phyloP scores from a whole-genome alignment of 768 basidiomycete genomes.

The Hygrocybe coccinea region DNA sequence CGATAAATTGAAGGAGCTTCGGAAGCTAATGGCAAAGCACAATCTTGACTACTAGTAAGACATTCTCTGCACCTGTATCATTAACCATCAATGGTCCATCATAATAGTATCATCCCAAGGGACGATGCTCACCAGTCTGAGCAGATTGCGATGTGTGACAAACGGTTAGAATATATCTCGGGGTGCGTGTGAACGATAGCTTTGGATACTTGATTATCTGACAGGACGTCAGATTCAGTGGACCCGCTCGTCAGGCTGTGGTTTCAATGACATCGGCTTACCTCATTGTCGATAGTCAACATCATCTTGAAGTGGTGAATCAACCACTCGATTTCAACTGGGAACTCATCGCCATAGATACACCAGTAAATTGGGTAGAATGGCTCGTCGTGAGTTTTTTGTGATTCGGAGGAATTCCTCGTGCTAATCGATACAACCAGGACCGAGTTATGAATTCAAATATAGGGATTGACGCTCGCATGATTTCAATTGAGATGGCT shows the following conservation, averaged over 20 bases:
- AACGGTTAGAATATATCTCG: slow-evolving; percentile 71
- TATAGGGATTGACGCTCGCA: slow-evolving; percentile 81
- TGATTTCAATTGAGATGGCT: slow-evolving; percentile 72
- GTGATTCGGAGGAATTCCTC: slow-evolving; percentile 1
- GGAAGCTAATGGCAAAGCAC: slow-evolving; percentile 63
- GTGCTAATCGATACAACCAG: slow-evolving; percentile 13
- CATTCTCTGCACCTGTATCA: slow-evolving; percentile 2
- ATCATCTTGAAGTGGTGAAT: slow-evolving; percentile 72
- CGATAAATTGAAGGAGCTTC: slow-evolving; percentile 54
- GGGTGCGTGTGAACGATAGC: slow-evolving; percentile 45
- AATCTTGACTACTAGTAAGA: slow-evolving; percentile 71
- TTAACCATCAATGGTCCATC: slow-evolving; percentile 10
- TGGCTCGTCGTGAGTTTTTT: slow-evolving; percentile 59
- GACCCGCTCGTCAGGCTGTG: slow-evolving; percentile 67
- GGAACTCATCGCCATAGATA: slow-evolving; percentile 50
- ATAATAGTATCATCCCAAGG: slow-evolving; percentile 59
- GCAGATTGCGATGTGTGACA: slow-evolving; percentile 71
- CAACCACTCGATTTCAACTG: slow-evolving; percentile 67
- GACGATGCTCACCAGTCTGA: slow-evolving; percentile 84
- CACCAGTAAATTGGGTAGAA: slow-evolving; percentile 71
- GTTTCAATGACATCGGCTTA: slow-evolving; percentile 64
- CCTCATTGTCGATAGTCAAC: slow-evolving; percentile 74
- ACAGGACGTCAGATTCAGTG: slow-evolving; percentile 45
- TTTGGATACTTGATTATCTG: not conserved
- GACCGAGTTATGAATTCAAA: slow-evolving; percentile 41